phyloP scores from a whole-genome alignment of 306 rosid genomes.

The Mimosa pudica region DNA sequence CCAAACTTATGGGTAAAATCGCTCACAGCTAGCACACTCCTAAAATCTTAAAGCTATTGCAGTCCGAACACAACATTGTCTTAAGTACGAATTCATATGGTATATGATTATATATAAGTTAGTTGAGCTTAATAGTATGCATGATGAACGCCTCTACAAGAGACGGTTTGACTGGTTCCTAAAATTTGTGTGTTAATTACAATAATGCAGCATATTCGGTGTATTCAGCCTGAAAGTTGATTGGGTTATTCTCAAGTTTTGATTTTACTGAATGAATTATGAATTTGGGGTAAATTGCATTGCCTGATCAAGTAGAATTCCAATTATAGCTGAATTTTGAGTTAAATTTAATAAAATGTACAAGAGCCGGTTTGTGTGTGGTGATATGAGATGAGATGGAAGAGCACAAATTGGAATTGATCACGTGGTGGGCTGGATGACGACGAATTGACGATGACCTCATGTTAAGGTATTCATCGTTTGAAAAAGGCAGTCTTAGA shows the following conservation, averaged over 20 bases:
- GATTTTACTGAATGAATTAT: no score
- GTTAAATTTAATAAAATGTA: no score
- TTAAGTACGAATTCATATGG: no score
- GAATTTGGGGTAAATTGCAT: no score
- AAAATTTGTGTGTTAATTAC: neutral
- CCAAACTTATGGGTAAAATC: no score
- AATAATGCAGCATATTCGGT: neutral
- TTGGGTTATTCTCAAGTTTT: no score
- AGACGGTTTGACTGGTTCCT: neutral
- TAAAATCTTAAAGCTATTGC: no score
- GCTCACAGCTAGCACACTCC: no score
- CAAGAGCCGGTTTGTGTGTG: neutral
- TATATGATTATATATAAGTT: no score
- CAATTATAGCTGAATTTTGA: no score
- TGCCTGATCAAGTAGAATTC: no score
- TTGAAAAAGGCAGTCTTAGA: neutral
- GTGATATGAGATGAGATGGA: neutral
- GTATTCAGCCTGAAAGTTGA: neutral
- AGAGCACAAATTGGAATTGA: neutral
- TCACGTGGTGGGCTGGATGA: neutral
- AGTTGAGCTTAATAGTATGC: neutral
- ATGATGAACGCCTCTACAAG: neutral
- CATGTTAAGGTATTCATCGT: neutral
- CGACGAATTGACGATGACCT: constrained; percentile 1
- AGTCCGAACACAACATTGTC: no score